Percentiles rank a stretch among this genome's conserved stretches.
Evolutionary conservation across 192 early-diverging fungal genomes (phyloP).

Genomic region (Linnemannia zychae): DNA sequence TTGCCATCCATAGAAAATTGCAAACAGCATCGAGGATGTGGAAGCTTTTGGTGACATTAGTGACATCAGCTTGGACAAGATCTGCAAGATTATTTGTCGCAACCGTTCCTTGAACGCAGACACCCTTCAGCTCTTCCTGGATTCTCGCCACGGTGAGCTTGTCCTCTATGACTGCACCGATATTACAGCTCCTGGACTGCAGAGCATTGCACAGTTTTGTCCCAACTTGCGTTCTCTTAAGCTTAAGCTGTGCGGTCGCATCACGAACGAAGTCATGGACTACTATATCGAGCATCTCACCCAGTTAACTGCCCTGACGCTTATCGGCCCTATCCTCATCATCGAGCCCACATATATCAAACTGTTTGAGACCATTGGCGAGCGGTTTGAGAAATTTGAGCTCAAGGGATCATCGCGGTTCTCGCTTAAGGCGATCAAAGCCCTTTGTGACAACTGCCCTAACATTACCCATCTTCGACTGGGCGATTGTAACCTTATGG

Average conservation of each 20-base stretch:
- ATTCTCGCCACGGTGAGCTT: constrained; percentile 66
- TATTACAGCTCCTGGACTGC: constrained; percentile 66
- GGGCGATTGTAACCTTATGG: constrained; percentile 57
- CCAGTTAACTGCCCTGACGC: constrained; percentile 66
- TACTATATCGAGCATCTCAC: constrained; percentile 56
- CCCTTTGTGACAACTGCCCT: constrained; percentile 56
- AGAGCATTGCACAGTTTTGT: constrained; percentile 73
- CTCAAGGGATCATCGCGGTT: constrained; percentile 72
- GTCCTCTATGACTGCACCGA: constrained; percentile 86
- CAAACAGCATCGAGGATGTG: constrained; percentile 82
- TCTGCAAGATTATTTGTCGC: constrained; percentile 85
- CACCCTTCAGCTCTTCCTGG: constrained; percentile 80
- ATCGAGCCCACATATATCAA: constrained; percentile 67
- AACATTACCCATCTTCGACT: constrained; percentile 66
- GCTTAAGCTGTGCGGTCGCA: constrained; percentile 81
- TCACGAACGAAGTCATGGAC: constrained; percentile 64
- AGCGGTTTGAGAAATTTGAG: constrained; percentile 67
- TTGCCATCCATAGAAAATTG: constrained; percentile 65
- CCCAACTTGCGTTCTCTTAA: constrained; percentile 72
- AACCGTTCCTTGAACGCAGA: constrained; percentile 74
- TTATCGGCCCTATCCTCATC: constrained; percentile 82
- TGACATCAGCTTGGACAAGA: constrained; percentile 72
- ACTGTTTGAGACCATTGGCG: constrained; percentile 70
- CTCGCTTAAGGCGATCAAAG: constrained; percentile 61
- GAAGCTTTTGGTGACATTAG: constrained; percentile 90